Percentiles rank a stretch among this genome's conserved stretches.
Evolutionary conservation across 768 basidiomycete genomes (phyloP).

Genomic region (Dentipellis fragilis): DNA sequence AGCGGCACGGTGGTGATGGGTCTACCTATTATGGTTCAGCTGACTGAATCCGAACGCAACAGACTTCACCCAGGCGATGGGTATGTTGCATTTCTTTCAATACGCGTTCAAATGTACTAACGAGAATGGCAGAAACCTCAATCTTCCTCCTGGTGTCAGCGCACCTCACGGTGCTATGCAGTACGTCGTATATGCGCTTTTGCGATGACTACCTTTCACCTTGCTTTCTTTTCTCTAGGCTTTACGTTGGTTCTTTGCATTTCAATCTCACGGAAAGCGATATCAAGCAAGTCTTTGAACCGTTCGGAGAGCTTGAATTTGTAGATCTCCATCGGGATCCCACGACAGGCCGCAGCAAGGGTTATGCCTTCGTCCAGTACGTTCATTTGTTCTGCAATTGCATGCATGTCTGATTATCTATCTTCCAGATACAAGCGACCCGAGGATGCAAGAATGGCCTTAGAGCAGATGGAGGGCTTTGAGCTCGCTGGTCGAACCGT

Average conservation of each 20-base stretch:
- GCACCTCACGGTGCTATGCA: slow-evolving; percentile 76
- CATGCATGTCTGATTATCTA: neutral
- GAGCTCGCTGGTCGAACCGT: slow-evolving; percentile 93
- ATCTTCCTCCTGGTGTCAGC: slow-evolving; percentile 76
- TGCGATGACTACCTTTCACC: slow-evolving; percentile 13
- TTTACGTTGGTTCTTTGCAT: slow-evolving; percentile 95
- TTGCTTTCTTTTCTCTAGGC: slow-evolving; percentile 32
- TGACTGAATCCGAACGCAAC: slow-evolving; percentile 95
- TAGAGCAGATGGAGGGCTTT: slow-evolving; percentile 99
- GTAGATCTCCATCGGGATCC: slow-evolving; percentile 96
- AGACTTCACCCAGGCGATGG: slow-evolving; percentile 81
- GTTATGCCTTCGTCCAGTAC: slow-evolving; percentile 96
- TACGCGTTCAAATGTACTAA: neutral
- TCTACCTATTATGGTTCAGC: slow-evolving; percentile 91
- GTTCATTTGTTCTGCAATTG: slow-evolving; percentile 17
- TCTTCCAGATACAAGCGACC: slow-evolving; percentile 65
- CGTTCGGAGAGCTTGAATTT: slow-evolving; percentile 96
- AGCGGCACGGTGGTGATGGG: slow-evolving; percentile 98
- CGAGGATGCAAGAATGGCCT: slow-evolving; percentile 93
- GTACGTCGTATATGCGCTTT: slow-evolving; percentile 31
- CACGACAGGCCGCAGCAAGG: slow-evolving; percentile 91
- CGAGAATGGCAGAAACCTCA: slow-evolving; percentile 46
- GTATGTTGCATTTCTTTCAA: slow-evolving; percentile 32
- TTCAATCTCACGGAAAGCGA: slow-evolving; percentile 96
- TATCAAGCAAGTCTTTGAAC: slow-evolving; percentile 98